These are phyloP conservation scores for Blastobotrys apis DNA, from an alignment of 1,139 yeast genomes.

Conservation along the genomic window DNA sequence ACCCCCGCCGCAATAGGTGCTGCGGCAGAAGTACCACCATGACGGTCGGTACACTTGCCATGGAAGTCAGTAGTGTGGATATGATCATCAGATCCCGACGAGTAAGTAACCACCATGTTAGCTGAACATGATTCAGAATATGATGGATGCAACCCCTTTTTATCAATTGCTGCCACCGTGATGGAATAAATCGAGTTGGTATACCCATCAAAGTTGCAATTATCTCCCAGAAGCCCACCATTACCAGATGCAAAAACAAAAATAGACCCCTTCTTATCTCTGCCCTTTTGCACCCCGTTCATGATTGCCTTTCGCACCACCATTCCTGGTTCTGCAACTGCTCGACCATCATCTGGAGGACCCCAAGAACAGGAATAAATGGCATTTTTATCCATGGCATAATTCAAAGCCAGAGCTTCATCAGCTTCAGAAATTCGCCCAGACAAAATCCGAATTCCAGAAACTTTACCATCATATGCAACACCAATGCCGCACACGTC, in stretches of 20 bases:
- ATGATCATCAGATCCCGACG: conserved; percentile 86
- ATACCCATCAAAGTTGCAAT: conserved; percentile 96
- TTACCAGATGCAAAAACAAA: conserved; percentile 97
- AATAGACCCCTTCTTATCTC: conserved; percentile 75
- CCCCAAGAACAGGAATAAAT: conserved; percentile 99
- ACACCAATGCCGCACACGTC: conserved; percentile 93
- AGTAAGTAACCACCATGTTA: conserved; percentile 91
- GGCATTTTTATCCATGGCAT: conserved; percentile 73
- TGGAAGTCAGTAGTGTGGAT: conserved; percentile 85
- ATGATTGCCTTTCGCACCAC: conserved; percentile 77
- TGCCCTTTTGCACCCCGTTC: conserved; percentile 81
- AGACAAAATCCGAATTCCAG: conserved; percentile 87
- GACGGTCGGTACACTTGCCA: conserved; percentile 63
- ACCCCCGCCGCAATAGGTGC: conserved; percentile 98
- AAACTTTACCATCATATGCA: conserved; percentile 78
- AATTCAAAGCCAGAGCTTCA: conserved; percentile 84
- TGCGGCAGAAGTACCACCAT: conserved; percentile 98
- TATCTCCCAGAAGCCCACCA: conserved; percentile 79
- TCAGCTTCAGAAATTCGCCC: conserved; percentile 77
- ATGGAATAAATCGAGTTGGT: conserved; percentile 94
- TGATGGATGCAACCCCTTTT: conserved; percentile 75
- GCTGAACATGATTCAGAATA: conserved; percentile 95
- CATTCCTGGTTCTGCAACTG: conserved; percentile 79
- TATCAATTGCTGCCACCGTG: conserved; percentile 92
- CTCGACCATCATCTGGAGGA: conserved; percentile 86